Evolutionary conservation across 441 rosid genomes (phyloP).

Genomic region (Syzygium malaccense): DNA sequence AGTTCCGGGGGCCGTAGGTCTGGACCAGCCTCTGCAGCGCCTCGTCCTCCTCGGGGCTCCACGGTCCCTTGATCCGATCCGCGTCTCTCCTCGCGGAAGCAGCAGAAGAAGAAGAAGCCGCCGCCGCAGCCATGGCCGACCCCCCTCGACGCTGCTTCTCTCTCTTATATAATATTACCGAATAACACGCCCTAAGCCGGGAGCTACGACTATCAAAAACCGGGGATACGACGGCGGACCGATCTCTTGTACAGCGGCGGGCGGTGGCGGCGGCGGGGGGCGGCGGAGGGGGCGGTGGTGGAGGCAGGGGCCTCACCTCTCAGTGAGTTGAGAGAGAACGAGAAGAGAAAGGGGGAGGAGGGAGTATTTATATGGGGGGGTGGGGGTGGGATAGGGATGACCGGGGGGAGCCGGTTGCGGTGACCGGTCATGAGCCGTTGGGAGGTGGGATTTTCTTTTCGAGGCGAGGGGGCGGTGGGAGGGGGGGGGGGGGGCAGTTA

Average conservation of each 20-base stretch:
- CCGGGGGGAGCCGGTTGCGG: slow-evolving; percentile 33
- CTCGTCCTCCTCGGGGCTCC: slow-evolving; percentile 79
- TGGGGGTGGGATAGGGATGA: slow-evolving; percentile 33
- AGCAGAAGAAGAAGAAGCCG: slow-evolving; percentile 1
- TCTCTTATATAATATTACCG: background rate
- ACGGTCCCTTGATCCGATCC: slow-evolving; percentile 81
- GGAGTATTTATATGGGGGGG: slow-evolving; percentile 17
- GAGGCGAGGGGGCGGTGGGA: too few relatives aligned
- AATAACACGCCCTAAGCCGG: background rate
- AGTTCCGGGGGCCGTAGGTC: slow-evolving; percentile 57
- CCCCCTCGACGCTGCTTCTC: background rate
- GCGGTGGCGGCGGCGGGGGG: background rate
- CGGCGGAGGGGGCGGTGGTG: too few relatives aligned
- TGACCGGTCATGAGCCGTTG: slow-evolving; percentile 40
- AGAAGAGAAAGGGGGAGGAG: background rate
- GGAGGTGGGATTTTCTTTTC: slow-evolving; percentile 30
- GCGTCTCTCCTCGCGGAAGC: slow-evolving; percentile 18
- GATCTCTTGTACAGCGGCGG: background rate
- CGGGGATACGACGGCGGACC: too few relatives aligned
- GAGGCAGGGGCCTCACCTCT: slow-evolving; percentile 25
- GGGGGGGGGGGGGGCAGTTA: slow-evolving; percentile 30
- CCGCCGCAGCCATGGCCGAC: slow-evolving; percentile 17
- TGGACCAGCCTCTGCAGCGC: slow-evolving; percentile 49
- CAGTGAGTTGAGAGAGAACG: slow-evolving; percentile 4
- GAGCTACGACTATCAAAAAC: background rate